These are phyloP conservation scores for Medakamo hakoo DNA, from an alignment of 139 green algal species.

Conservation along the genomic window DNA sequence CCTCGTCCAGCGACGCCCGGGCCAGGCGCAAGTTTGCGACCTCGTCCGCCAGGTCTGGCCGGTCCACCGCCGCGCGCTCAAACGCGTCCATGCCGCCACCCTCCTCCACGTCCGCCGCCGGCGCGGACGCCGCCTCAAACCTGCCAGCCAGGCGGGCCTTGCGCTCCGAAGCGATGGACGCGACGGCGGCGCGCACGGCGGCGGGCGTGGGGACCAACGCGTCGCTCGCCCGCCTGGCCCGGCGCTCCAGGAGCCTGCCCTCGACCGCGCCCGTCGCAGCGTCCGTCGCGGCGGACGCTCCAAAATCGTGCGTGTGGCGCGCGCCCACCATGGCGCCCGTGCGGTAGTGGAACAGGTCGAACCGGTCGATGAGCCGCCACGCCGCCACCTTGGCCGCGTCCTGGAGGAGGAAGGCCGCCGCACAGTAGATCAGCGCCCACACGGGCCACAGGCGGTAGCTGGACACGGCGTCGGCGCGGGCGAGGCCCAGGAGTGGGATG, in stretches of 20 bases:
- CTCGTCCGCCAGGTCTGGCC: neutral
- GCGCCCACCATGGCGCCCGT: conserved; percentile 34
- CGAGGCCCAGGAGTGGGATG: conserved; percentile 23
- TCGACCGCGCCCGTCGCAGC: conserved; percentile 27
- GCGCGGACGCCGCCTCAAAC: neutral
- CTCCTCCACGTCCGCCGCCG: neutral
- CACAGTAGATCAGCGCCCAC: conserved; percentile 68
- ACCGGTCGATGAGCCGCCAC: conserved; percentile 36
- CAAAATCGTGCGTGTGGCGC: conserved; percentile 16
- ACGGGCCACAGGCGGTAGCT: conserved; percentile 29
- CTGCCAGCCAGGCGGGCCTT: too few relatives aligned
- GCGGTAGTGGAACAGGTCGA: conserved; percentile 43
- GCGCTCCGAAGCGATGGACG: neutral
- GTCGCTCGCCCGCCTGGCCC: neutral
- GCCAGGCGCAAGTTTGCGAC: neutral
- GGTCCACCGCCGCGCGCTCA: too few relatives aligned
- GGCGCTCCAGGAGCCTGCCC: conserved; percentile 36
- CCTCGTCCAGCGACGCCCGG: neutral
- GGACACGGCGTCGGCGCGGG: neutral
- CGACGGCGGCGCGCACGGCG: neutral
- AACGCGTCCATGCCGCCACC: neutral
- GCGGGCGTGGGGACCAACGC: neutral
- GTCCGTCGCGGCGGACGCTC: conserved; percentile 11
- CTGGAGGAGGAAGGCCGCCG: conserved; percentile 62
- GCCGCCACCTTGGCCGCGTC: conserved; percentile 39